Percentiles rank a stretch among this genome's conserved stretches.
Evolutionary conservation across 495 filamentous ascomycete species (phyloP).

Genomic region (Hypoxylon lienhwacheense): DNA sequence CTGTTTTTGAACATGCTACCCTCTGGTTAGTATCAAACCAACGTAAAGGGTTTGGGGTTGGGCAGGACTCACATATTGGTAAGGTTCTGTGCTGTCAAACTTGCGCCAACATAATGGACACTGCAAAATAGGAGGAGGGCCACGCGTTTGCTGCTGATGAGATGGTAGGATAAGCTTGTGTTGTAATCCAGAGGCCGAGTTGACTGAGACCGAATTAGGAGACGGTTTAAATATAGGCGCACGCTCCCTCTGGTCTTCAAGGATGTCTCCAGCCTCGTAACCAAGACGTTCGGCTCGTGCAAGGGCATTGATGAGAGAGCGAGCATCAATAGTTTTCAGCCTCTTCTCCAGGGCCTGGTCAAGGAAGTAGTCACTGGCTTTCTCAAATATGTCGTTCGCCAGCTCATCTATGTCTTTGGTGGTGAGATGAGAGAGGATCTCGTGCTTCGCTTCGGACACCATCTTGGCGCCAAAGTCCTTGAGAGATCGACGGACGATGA

Average conservation of each 20-base stretch:
- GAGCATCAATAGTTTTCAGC: slow-evolving; percentile 51
- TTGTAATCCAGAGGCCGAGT: not conserved
- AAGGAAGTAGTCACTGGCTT: slow-evolving; percentile 50
- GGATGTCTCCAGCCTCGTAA: slow-evolving; percentile 47
- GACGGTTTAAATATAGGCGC: slow-evolving; percentile 22
- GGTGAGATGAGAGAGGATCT: slow-evolving; percentile 45
- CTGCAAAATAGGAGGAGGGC: slow-evolving; percentile 29
- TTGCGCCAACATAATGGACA: slow-evolving; percentile 47
- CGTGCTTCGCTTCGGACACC: slow-evolving; percentile 44
- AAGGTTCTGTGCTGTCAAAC: slow-evolving; percentile 38
- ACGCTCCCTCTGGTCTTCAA: slow-evolving; percentile 40
- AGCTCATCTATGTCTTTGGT: slow-evolving; percentile 45
- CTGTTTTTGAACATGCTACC: slow-evolving; percentile 45
- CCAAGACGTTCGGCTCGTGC: slow-evolving; percentile 54
- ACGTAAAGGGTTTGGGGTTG: not conserved
- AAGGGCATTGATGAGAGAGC: slow-evolving; percentile 52
- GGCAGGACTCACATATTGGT: slow-evolving; percentile 46
- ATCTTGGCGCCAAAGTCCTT: slow-evolving; percentile 51
- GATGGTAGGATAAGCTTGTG: slow-evolving; percentile 1
- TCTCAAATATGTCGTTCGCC: slow-evolving; percentile 43
- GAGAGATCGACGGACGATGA: slow-evolving; percentile 45
- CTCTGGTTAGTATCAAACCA: not conserved
- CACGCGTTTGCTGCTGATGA: not conserved
- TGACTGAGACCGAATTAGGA: not conserved
- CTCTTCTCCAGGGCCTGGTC: slow-evolving; percentile 51